These are phyloP conservation scores for Boletellus dicymbophilus DNA, from an alignment of 1,284 basidiomycete genomes.

Conservation along the genomic window DNA sequence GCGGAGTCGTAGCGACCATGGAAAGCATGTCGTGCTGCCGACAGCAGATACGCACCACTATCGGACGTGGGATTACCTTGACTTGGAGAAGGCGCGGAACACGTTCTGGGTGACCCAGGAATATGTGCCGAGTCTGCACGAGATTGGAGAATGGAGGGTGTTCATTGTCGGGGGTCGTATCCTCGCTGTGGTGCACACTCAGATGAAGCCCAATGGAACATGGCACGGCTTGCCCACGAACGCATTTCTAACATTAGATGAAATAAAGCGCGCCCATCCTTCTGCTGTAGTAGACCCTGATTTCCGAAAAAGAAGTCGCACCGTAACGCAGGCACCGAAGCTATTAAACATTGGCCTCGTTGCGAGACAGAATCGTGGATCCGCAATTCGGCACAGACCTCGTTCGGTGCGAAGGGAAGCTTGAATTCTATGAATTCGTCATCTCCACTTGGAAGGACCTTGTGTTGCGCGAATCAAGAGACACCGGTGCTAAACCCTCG, in stretches of 20 bases:
- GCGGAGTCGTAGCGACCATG: neutral
- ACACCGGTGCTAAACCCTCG: neutral
- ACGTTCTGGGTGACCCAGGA: slow-evolving; percentile 6
- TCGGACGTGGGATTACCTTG: neutral
- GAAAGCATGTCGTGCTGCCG: neutral
- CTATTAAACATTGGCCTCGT: too few relatives aligned
- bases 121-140: neutral
- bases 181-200: neutral
- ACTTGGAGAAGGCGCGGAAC: accelerated
- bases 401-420: neutral
- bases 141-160: neutral
- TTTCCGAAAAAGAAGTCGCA: too few relatives aligned
- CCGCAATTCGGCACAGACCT: neutral
- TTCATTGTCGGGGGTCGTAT: neutral
- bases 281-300: too few relatives aligned
- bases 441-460: neutral
- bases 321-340: too few relatives aligned
- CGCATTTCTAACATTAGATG: neutral
- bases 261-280: neutral
- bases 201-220: neutral
- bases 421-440: neutral
- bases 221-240: neutral
- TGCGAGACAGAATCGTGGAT: neutral
- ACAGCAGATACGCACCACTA: accelerated
- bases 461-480: neutral